Percentiles rank a stretch among this genome's conserved stretches.
These are phyloP conservation scores for Austroboletus eburneus DNA, from an alignment of 768 basidiomycete species.

Conservation along the genomic window DNA sequence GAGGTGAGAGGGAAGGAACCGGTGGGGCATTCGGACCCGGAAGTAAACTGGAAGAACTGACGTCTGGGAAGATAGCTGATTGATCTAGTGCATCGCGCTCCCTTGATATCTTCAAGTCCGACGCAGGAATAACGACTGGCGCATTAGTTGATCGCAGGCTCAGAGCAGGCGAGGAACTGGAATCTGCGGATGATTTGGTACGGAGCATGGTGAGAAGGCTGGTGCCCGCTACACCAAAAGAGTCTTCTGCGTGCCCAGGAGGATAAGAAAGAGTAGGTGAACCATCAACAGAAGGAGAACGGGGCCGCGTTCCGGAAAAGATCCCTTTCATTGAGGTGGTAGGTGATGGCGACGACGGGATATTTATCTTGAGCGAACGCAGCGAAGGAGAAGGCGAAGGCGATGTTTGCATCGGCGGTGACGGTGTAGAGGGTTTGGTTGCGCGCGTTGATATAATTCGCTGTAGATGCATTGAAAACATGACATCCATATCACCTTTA, in stretches of 20 bases:
- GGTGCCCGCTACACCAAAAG: constrained; percentile 52
- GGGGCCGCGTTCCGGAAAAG: constrained; percentile 20
- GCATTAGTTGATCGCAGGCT: constrained; percentile 22
- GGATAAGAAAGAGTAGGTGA: constrained; percentile 34
- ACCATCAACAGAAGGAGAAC: constrained; percentile 39
- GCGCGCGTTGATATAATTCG: constrained; percentile 40
- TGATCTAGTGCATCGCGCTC: constrained; percentile 30
- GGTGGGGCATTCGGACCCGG: constrained; percentile 20
- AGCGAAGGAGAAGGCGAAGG: constrained; percentile 27
- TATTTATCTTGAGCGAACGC: constrained; percentile 23
- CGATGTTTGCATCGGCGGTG: constrained; percentile 20
- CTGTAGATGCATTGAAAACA: constrained; percentile 74
- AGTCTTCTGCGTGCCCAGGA: constrained; percentile 44
- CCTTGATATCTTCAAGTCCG: constrained; percentile 38
- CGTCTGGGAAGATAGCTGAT: constrained; percentile 10
- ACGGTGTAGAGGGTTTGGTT: constrained; percentile 9
- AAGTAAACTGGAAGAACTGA: constrained; percentile 25
- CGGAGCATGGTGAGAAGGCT: constrained; percentile 52
- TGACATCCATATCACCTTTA: constrained; percentile 78
- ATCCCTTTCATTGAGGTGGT: constrained; percentile 18
- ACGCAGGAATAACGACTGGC: constrained; percentile 19
- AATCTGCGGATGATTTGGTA: constrained; percentile 34
- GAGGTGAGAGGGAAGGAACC: constrained; percentile 25
- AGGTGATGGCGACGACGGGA: constrained; percentile 17
- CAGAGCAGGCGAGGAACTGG: constrained; percentile 20